Conservation (phyloP, 139 green algal genomes). For the Pycnococcus provasolii region DNA sequence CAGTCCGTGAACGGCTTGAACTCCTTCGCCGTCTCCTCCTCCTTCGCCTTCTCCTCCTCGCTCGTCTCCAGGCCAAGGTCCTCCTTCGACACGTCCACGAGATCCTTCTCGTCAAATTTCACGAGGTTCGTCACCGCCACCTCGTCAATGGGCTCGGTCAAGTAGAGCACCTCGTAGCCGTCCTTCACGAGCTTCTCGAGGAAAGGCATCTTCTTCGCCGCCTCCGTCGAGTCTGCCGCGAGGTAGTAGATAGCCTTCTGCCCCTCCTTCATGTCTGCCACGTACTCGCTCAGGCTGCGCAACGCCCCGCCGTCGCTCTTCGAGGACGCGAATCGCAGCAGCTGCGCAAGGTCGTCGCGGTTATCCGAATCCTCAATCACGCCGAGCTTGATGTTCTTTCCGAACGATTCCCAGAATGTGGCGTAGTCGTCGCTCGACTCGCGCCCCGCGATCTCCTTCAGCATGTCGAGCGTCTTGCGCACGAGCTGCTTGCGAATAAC, state of each 20-base stretch:
- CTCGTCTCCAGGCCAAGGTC: constrained; percentile 60
- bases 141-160: constrained; percentile 94
- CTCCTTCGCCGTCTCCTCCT: constrained; percentile 45
- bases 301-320: constrained; percentile 48
- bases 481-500: constrained; percentile 89
- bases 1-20: constrained; percentile 66
- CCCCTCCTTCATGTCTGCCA: constrained; percentile 73
- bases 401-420: constrained; percentile 87
- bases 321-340: constrained; percentile 67
- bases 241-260: constrained; percentile 95
- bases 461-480: constrained; percentile 76
- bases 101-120: constrained; percentile 65
- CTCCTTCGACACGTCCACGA: constrained; percentile 92
- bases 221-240: constrained; percentile 44
- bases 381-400: constrained; percentile 77
- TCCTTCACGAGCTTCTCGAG: constrained; percentile 69
- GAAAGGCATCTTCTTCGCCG: constrained; percentile 62
- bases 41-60: constrained; percentile 24
- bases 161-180: constrained; percentile 85
- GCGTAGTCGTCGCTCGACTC: constrained; percentile 45
- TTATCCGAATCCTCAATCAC: constrained; percentile 81
- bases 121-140: constrained; percentile 66
- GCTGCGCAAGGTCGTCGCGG: constrained; percentile 53
- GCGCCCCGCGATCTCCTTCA: constrained; percentile 57
- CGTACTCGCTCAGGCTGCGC: constrained; percentile 70